Conservation (phyloP, 768 basidiomycete genomes). For the Rhodotorula diobovata region DNA sequence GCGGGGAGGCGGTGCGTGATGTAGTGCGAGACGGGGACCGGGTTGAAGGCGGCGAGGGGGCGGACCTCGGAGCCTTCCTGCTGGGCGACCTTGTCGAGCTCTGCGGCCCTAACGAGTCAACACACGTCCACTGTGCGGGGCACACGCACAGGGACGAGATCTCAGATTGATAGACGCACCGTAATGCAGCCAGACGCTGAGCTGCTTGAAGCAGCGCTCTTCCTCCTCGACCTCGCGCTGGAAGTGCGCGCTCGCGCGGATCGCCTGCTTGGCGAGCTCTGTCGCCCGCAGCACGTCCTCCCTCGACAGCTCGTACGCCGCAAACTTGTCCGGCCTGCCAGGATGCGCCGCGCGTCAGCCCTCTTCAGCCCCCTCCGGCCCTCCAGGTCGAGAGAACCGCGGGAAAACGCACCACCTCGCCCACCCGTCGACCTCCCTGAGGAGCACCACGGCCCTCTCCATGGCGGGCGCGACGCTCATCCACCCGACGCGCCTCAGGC, state of each 20-base stretch:
- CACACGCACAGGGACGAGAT: too few relatives aligned
- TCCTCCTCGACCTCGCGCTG: constrained; percentile 40
- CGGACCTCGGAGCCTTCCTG: constrained; percentile 30
- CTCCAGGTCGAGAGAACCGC: too few relatives aligned
- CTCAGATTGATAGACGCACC: constrained; percentile 31
- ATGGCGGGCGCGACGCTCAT: constrained; percentile 32
- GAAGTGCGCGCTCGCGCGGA: constrained; percentile 8
- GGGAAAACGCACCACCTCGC: constrained; percentile 29
- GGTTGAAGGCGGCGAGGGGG: constrained; percentile 23
- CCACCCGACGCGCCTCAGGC: constrained; percentile 33
- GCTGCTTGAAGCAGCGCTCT: constrained; percentile 40
- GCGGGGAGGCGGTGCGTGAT: constrained; percentile 14
- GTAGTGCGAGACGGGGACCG: constrained; percentile 28
- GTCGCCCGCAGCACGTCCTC: constrained; percentile 11
- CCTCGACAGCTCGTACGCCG: neutral
- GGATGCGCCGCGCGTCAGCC: too few relatives aligned
- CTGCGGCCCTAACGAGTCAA: too few relatives aligned
- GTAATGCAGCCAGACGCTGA: constrained; percentile 41
- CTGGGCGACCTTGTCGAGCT: constrained; percentile 36
- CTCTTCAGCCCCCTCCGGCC: too few relatives aligned
- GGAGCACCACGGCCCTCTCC: constrained; percentile 40
- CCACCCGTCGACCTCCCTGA: constrained; percentile 40
- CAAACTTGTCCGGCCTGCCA: constrained; percentile 26
- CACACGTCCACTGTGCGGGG: too few relatives aligned
- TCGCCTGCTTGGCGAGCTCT: constrained; percentile 15